A percentile compares a stretch with the other conserved stretches of the same genome.
phyloP scores from a whole-genome alignment of 164 flowering plant genomes.

The Berberis vulgaris region DNA sequence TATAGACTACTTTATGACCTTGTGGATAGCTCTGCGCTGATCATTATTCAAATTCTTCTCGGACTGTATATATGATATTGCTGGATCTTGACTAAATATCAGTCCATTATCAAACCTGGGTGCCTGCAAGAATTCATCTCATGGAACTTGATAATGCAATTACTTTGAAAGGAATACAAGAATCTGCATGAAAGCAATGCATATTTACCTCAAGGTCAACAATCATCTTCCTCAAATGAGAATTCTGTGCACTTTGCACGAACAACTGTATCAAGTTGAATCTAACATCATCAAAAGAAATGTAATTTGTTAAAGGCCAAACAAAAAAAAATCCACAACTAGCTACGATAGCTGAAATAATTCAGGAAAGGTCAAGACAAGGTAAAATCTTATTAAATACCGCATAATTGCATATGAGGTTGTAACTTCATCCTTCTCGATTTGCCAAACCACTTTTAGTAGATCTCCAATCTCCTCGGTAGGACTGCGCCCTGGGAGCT shows the following conservation, averaged over 20 bases:
- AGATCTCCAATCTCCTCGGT: slow-evolving; percentile 40
- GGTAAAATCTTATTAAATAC: slow-evolving; percentile 21
- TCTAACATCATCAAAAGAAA: slow-evolving; percentile 35
- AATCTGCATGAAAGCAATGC: too few species aligned
- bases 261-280: slow-evolving; percentile 82
- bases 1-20: slow-evolving; percentile 31
- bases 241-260: slow-evolving; percentile 39
- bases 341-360: not conserved
- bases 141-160: not conserved
- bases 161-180: too few species aligned
- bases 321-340: not conserved
- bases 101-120: slow-evolving; percentile 92
- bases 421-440: slow-evolving; percentile 78
- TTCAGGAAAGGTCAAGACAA: not conserved
- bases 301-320: not conserved
- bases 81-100: slow-evolving; percentile 90
- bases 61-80: slow-evolving; percentile 79
- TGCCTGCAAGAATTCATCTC: slow-evolving; percentile 32
- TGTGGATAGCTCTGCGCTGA: slow-evolving; percentile 82
- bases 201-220: slow-evolving; percentile 80
- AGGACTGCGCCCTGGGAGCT: slow-evolving; percentile 57
- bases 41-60: slow-evolving; percentile 81
- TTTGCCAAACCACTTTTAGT: slow-evolving; percentile 52
- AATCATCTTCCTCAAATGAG: slow-evolving; percentile 70
- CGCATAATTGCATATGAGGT: slow-evolving; percentile 80